phyloP scores from a whole-genome alignment of 192 early-diverging fungal species.

The Phycomyces nitens region DNA sequence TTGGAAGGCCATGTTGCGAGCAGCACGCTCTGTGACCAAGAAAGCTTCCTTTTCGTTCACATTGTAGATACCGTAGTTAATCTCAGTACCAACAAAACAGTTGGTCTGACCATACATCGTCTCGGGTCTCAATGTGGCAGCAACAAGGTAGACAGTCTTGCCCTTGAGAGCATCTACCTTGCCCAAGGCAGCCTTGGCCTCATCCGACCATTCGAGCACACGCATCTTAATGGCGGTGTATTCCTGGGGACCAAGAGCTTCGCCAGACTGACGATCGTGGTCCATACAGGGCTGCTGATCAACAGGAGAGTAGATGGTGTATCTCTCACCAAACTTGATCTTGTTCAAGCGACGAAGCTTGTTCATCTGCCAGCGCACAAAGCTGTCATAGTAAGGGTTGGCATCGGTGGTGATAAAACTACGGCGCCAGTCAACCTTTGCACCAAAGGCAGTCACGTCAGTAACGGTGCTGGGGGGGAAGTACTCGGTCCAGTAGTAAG shows the following conservation, averaged over 20 bases:
- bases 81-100: slow-evolving; percentile 90
- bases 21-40: slow-evolving; percentile 88
- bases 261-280: slow-evolving; percentile 92
- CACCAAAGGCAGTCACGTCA: slow-evolving; percentile 73
- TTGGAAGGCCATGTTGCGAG: slow-evolving; percentile 97
- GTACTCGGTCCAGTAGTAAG: slow-evolving; percentile 88
- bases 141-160: slow-evolving; percentile 86
- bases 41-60: slow-evolving; percentile 78
- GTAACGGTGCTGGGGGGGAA: slow-evolving; percentile 87
- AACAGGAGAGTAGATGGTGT: slow-evolving; percentile 93
- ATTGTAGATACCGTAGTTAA: slow-evolving; percentile 88
- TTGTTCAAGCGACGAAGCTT: slow-evolving; percentile 73
- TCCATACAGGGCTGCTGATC: slow-evolving; percentile 99
- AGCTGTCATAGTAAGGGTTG: slow-evolving; percentile 98
- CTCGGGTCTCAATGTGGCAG: slow-evolving; percentile 95
- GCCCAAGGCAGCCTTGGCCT: slow-evolving; percentile 40
- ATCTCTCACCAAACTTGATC: slow-evolving; percentile 93
- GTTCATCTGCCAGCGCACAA: slow-evolving; percentile 98
- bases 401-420: slow-evolving; percentile 97
- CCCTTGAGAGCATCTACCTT: slow-evolving; percentile 54
- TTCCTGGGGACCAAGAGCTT: slow-evolving; percentile 90
- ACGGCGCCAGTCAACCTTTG: slow-evolving; percentile 93
- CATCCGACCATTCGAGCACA: slow-evolving; percentile 65
- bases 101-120: slow-evolving; percentile 99
- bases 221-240: slow-evolving; percentile 95